Percentiles rank a stretch among this genome's conserved stretches.
These are phyloP conservation scores for Aspergillus sp. DNA, from an alignment of 2,329 filamentous ascomycete genomes.

Conservation along the genomic window DNA sequence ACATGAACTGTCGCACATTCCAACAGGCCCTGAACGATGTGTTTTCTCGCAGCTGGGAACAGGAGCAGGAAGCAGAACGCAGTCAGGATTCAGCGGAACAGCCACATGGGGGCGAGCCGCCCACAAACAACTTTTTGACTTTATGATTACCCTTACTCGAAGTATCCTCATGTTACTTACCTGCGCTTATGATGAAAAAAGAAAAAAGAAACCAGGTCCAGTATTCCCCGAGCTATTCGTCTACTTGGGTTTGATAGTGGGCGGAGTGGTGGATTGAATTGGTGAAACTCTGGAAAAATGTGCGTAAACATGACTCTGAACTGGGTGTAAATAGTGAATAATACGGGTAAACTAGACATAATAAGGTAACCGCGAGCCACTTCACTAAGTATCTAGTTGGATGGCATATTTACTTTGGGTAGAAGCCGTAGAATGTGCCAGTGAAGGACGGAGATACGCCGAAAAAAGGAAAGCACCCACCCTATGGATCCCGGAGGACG, in stretches of 20 bases:
- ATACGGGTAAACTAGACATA: not conserved
- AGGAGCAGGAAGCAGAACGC: constrained; percentile 30
- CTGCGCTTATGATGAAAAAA: not conserved
- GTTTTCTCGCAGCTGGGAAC: constrained; percentile 54
- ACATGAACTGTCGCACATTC: constrained; percentile 66
- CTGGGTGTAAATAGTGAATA: not conserved
- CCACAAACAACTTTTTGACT: constrained; percentile 6
- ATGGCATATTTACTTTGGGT: no score
- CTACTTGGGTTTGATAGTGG: not conserved
- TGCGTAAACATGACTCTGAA: no score
- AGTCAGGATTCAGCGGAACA: constrained; percentile 12
- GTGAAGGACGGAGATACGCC: not conserved
- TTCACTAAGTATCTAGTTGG: no score
- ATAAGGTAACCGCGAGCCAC: not conserved
- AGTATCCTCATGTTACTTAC: not conserved
- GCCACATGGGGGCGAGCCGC: not conserved
- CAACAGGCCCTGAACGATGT: constrained; percentile 63
- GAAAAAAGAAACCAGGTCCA: not conserved
- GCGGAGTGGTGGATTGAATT: not conserved
- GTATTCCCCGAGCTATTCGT: not conserved
- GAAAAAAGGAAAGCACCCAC: constrained; percentile 8
- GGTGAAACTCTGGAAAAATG: not conserved
- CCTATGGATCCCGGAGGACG: not conserved
- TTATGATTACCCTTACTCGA: not conserved
- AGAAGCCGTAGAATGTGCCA: no score